Percentiles rank a stretch among this genome's conserved stretches.
phyloP scores from a whole-genome alignment of 192 early-diverging fungal genomes.

The Coemansia sp. region DNA sequence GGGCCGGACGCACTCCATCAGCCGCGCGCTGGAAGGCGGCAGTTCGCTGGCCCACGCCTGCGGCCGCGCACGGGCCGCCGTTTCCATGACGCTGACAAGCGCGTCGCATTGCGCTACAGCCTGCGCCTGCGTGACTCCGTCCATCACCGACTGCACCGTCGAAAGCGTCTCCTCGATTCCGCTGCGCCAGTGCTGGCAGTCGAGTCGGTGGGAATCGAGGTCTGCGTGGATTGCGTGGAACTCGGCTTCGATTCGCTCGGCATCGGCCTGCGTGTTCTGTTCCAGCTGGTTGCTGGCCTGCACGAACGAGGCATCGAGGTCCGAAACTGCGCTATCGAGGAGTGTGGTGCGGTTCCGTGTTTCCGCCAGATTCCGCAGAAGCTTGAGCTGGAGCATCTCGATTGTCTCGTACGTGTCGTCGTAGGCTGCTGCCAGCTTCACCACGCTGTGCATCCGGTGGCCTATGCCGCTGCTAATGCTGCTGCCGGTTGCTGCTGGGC shows the following conservation, averaged over 20 bases:
- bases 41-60: slow-evolving; percentile 7
- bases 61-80: slow-evolving; percentile 17
- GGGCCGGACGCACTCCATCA: slow-evolving; percentile 15
- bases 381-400: slow-evolving; percentile 32
- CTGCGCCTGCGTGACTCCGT: slow-evolving; percentile 41
- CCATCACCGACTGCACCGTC: slow-evolving; percentile 40
- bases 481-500: not conserved
- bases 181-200: slow-evolving; percentile 31
- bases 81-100: slow-evolving; percentile 17
- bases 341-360: slow-evolving; percentile 32
- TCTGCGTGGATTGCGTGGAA: not conserved
- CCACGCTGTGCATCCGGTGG: slow-evolving; percentile 22
- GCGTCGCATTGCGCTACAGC: slow-evolving; percentile 25
- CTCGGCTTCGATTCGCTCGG: not conserved
- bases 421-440: slow-evolving; percentile 40
- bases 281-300: slow-evolving; percentile 18
- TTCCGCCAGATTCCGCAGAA: slow-evolving; percentile 29
- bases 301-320: slow-evolving; percentile 6
- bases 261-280: not conserved
- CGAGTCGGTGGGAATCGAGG: not conserved
- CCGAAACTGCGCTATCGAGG: slow-evolving; percentile 8
- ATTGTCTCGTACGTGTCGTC: slow-evolving; percentile 50
- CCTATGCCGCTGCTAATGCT: not conserved
- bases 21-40: not conserved
- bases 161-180: slow-evolving; percentile 28